Conservation (phyloP, 768 basidiomycete species). For the Boletus speciosus region DNA sequence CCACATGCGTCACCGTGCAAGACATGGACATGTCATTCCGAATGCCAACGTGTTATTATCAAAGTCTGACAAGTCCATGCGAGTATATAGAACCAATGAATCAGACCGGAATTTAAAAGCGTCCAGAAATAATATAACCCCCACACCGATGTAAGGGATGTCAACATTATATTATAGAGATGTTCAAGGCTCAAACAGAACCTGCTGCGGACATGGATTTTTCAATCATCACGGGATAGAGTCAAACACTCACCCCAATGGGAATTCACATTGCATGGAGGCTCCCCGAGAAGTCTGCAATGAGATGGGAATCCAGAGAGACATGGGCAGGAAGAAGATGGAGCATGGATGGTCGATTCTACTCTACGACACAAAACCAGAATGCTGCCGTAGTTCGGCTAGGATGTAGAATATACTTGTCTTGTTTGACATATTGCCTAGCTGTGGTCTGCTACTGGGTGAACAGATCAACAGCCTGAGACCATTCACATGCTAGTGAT, state of each 20-base stretch:
- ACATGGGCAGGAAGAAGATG: background rate
- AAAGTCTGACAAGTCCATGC: background rate
- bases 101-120: background rate
- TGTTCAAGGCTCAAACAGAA: background rate
- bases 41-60: background rate
- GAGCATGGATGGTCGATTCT: background rate
- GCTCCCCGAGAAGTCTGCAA: background rate
- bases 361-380: background rate
- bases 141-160: too few relatives aligned
- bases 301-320: background rate
- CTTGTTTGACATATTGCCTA: background rate
- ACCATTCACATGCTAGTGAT: background rate
- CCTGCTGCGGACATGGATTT: background rate
- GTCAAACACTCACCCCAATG: background rate
- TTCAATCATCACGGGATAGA: background rate
- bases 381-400: background rate
- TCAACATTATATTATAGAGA: too few relatives aligned
- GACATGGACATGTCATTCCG: background rate
- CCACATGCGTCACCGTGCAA: background rate
- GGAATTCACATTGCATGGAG: background rate
- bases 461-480: background rate
- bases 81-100: background rate
- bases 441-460: too few relatives aligned
- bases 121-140: too few relatives aligned
- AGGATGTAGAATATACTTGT: background rate